Percentiles rank a stretch among this genome's conserved stretches.
Evolutionary conservation across 257 asterid genomes (phyloP).

Genomic region (Nicotiana knightiana): DNA sequence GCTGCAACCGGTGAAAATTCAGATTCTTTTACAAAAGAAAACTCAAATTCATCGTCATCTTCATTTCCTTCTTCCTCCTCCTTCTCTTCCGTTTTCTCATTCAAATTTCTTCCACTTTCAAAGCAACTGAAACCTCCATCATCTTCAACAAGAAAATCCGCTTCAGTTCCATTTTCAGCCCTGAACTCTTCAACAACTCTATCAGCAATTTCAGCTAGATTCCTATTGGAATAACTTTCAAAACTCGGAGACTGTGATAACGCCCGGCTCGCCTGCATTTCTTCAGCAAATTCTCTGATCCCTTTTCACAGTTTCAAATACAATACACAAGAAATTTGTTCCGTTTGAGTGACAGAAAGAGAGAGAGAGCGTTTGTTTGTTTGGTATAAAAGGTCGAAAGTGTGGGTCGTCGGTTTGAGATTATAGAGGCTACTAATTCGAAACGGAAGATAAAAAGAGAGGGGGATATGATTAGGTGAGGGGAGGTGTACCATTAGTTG

Average conservation of each 20-base stretch:
- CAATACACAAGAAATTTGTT: neutral
- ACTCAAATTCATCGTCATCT: constrained; percentile 39
- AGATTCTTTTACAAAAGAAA: constrained; percentile 20
- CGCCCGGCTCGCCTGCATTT: neutral
- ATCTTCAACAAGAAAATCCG: neutral
- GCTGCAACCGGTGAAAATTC: constrained; percentile 42
- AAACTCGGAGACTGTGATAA: neutral
- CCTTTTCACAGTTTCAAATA: neutral
- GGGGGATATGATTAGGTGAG: neutral
- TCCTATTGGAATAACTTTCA: neutral
- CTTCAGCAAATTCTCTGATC: neutral
- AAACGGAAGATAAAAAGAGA: neutral
- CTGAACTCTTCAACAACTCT: constrained; percentile 4
- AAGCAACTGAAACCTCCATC: neutral
- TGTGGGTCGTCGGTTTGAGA: neutral
- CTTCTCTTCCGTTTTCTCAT: constrained; percentile 5
- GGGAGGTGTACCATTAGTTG: constrained; percentile 2
- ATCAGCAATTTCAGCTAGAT: constrained; percentile 9
- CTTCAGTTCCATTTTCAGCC: neutral
- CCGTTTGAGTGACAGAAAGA: neutral
- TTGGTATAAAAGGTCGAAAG: constrained; percentile 2
- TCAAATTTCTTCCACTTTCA: neutral
- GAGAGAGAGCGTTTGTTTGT: neutral
- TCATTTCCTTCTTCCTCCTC: constrained; percentile 9
- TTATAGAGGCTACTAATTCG: neutral